phyloP scores from a whole-genome alignment of 768 basidiomycete species.

The Amanita subjunquillea region DNA sequence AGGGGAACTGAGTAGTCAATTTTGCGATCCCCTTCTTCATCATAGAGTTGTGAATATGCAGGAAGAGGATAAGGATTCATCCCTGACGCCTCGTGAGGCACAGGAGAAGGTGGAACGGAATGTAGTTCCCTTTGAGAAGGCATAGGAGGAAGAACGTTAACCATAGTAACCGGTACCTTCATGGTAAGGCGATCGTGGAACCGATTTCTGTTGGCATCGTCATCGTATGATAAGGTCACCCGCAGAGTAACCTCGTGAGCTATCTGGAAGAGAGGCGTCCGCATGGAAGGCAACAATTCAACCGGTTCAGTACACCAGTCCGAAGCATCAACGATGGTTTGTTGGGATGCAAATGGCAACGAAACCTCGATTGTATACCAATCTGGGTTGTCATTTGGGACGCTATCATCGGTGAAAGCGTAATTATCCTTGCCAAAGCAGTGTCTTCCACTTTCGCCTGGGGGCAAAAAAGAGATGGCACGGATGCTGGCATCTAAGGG shows the following conservation, averaged over 20 bases:
- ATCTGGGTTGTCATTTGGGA: slow-evolving; percentile 18
- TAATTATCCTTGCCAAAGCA: slow-evolving; percentile 38
- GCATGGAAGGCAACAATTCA: slow-evolving; percentile 33
- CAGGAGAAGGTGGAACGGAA: not conserved
- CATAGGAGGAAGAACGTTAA: slow-evolving; percentile 26
- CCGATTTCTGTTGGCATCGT: slow-evolving; percentile 19
- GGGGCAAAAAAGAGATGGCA: slow-evolving; percentile 41
- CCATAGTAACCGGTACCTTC: slow-evolving; percentile 42
- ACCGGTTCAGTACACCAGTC: slow-evolving; percentile 26
- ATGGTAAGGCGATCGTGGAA: slow-evolving; percentile 26
- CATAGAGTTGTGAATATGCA: slow-evolving; percentile 70
- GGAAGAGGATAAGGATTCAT: slow-evolving; percentile 34
- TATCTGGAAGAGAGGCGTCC: slow-evolving; percentile 48
- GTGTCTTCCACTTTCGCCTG: slow-evolving; percentile 34
- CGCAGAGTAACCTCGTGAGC: slow-evolving; percentile 41
- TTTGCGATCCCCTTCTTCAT: slow-evolving; percentile 63
- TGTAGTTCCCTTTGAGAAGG: slow-evolving; percentile 9
- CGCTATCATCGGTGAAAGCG: slow-evolving; percentile 33
- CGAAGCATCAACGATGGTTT: slow-evolving; percentile 14
- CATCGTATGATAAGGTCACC: slow-evolving; percentile 47
- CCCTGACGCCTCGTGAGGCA: not conserved
- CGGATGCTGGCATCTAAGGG: slow-evolving; percentile 15
- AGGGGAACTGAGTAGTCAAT: slow-evolving; percentile 55
- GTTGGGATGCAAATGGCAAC: slow-evolving; percentile 34
- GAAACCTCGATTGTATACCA: slow-evolving; percentile 54